Evolutionary conservation across 2,329 filamentous ascomycete genomes (phyloP).

Genomic region (Raffaelea arxii): DNA sequence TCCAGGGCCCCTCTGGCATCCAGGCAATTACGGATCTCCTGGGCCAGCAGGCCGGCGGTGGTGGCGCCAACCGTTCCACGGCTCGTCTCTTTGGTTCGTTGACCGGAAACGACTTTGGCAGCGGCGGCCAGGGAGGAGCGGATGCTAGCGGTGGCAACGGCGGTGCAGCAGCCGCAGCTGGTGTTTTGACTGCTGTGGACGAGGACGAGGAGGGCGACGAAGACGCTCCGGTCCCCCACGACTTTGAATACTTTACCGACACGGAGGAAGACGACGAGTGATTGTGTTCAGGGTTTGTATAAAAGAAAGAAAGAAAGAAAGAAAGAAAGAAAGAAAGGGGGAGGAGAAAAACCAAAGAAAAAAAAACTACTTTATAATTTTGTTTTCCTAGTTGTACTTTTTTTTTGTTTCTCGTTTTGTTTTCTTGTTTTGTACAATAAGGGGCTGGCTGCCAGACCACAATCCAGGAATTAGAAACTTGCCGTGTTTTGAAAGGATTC

Average conservation of each 20-base stretch:
- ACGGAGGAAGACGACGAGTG: conserved; percentile 35
- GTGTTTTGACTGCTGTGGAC: conserved; percentile 77
- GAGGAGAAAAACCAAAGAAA: neutral
- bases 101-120: neutral
- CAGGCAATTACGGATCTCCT: conserved; percentile 34
- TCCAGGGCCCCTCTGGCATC: conserved; percentile 15
- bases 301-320: neutral
- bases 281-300: neutral
- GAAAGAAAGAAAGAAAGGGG: neutral
- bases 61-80: conserved; percentile 11
- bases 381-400: too few species aligned
- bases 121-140: conserved; percentile 12
- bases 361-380: neutral
- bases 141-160: conserved; percentile 37
- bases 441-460: too few species aligned
- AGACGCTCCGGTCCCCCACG: conserved; percentile 58
- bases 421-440: too few species aligned
- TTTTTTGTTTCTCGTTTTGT: too few species aligned
- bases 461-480: too few species aligned
- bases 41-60: conserved; percentile 17
- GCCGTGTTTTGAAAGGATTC: too few species aligned
- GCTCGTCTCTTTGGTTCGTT: conserved; percentile 13
- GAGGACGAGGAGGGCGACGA: conserved; percentile 69
- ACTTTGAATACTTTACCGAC: conserved; percentile 74
- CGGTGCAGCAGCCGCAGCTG: conserved; percentile 63